Conservation (phyloP, 176 grass and related monocot species). For the Alloteropsis semialata region DNA sequence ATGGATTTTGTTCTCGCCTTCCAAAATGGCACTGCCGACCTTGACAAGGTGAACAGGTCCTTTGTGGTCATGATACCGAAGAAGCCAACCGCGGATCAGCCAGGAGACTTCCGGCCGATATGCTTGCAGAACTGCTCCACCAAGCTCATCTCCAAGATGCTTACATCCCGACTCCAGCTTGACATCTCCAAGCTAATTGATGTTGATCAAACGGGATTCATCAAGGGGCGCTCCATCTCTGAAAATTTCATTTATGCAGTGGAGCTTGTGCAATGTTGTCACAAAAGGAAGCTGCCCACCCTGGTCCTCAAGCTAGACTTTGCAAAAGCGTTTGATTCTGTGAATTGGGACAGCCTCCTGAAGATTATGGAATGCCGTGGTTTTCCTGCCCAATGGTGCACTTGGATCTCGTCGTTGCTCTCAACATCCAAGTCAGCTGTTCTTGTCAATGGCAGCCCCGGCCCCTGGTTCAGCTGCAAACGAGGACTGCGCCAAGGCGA, state of each 20-base stretch:
- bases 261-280: not conserved
- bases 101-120: not conserved
- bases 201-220: not conserved
- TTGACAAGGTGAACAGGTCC: not conserved
- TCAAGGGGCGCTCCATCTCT: not conserved
- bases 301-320: not conserved
- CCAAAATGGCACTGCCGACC: rapidly evolving
- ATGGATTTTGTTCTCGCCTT: not conserved
- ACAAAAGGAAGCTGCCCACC: not conserved
- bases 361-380: not conserved
- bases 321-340: not conserved
- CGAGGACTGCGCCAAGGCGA: not conserved
- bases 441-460: not conserved
- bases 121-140: not conserved
- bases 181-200: not conserved
- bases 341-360: not conserved
- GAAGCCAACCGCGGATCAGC: rapidly evolving
- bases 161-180: not conserved
- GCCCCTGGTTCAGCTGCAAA: not conserved
- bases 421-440: not conserved
- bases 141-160: not conserved
- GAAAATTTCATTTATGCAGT: not conserved
- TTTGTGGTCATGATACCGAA: not conserved
- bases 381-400: not conserved
- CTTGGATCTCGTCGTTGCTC: not conserved